Base-by-base conservation (phyloP, 1,284 basidiomycete genomes). In the Rhodotorula sp. region DNA sequence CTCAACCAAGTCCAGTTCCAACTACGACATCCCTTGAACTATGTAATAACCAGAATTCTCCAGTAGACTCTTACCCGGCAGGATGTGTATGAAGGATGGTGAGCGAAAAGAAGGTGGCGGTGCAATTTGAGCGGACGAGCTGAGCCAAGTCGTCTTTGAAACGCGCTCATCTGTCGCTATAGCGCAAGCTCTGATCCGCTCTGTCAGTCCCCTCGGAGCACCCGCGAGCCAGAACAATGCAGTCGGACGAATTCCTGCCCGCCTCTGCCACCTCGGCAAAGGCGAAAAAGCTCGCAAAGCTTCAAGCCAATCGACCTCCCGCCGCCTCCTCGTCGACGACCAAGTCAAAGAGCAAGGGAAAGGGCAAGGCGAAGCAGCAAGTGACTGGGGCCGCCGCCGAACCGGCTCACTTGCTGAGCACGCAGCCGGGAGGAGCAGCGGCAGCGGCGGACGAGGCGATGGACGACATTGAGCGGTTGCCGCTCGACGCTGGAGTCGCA, bases 221-320 rank as follows among this genome's bases (percentile, higher is more conserved):
- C 49, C 23, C 49, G 49, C 18, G n/a, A 29, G 52, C 54, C 26
- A n/a, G 26, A 10, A 29, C n/a, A 15, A 76, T 76, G 74, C 67
- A 66, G 3, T 51, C 61, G 16, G 69, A 63, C 52, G 75, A 62
- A 18, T 76, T 76, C 67, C 65, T 75, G 3, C 75, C 75, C 21
- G 75, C 75, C 1, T 69, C 70, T 8, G 67, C 73, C 2, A 66
- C 65, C 31, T 67, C 69, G 16, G 63, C 73, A 8, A 76, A 75
- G 57, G 48, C 62, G 3, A 68, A 63, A 62, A 63, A 68, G 67
- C 70, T 43, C 63, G 73, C 71, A 43, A 64, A 46, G 52, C 52
- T 23, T 43, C 63, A 7, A 31, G 43, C 18, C 67, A 71, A 56
- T 63, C 67, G n/a, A 68, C 72, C 64, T 14, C 21, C 61, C 5